These are phyloP conservation scores for Hydrangea macrophylla DNA, from an alignment of 148 eudicot species.

Conservation along the genomic window DNA sequence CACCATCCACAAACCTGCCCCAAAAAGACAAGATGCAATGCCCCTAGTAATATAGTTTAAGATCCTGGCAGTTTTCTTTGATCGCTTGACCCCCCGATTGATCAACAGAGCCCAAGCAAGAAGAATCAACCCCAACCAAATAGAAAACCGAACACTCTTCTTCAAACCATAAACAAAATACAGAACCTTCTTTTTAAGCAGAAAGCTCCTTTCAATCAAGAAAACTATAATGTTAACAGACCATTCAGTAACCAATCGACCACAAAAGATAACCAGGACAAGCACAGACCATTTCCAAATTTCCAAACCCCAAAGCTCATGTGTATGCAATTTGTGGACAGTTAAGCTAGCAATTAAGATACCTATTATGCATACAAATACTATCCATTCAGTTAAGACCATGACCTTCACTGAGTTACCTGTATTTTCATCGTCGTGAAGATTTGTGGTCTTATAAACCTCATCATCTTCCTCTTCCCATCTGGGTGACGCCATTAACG, in stretches of 20 bases:
- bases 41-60: conserved; percentile 61
- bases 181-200: conserved; percentile 67
- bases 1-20: conserved; percentile 68
- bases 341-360: conserved; percentile 48
- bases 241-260: conserved; percentile 67
- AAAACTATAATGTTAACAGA: conserved; percentile 40
- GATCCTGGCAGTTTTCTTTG: conserved; percentile 35
- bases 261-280: conserved; percentile 56
- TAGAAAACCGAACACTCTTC: conserved; percentile 54
- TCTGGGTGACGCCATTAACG: conserved; percentile 44
- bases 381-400: conserved; percentile 43
- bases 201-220: conserved; percentile 63
- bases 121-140: conserved; percentile 74
- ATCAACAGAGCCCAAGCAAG: conserved; percentile 75
- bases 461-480: conserved; percentile 57
- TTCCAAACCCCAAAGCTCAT: conserved; percentile 43
- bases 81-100: conserved; percentile 44
- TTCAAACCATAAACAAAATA: conserved; percentile 75
- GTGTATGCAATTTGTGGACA: conserved; percentile 22
- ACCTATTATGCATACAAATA: conserved; percentile 38
- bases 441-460: conserved; percentile 35
- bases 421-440: conserved; percentile 15
- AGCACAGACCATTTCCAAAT: conserved; percentile 91
- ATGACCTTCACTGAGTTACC: conserved; percentile 37
- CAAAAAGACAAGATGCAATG: conserved; percentile 61